Conservation (phyloP, 1,284 basidiomycete genomes). For the Trichosporon faecale region DNA sequence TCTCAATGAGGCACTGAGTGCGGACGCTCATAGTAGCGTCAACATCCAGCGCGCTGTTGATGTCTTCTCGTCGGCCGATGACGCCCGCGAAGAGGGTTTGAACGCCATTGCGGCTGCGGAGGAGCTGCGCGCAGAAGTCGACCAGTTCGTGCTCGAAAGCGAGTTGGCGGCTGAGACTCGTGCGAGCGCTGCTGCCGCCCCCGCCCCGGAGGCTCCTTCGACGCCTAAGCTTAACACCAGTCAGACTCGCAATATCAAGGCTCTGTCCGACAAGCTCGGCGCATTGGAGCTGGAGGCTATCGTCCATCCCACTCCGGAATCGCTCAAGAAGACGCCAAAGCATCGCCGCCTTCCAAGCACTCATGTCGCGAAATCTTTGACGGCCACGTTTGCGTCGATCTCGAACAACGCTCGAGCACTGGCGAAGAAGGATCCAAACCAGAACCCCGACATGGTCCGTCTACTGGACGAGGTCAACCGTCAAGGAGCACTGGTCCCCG, state of each 20-base stretch:
- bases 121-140: slow-evolving; percentile 16
- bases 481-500: slow-evolving; percentile 15
- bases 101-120: slow-evolving; percentile 10
- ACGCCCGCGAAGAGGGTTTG: slow-evolving; percentile 19
- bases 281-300: slow-evolving; percentile 27
- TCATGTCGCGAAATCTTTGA: slow-evolving; percentile 12
- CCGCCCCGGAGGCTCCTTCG: background rate
- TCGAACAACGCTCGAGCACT: slow-evolving; percentile 23
- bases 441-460: slow-evolving; percentile 8
- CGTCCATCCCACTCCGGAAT: slow-evolving; percentile 16
- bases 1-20: slow-evolving; percentile 18
- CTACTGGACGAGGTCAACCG: slow-evolving; percentile 19
- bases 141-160: slow-evolving; percentile 11
- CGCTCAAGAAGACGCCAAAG: slow-evolving; percentile 17
- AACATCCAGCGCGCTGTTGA: slow-evolving; percentile 19
- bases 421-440: background rate
- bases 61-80: slow-evolving; percentile 22
- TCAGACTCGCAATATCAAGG: background rate
- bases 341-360: slow-evolving; percentile 27
- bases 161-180: background rate
- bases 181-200: background rate
- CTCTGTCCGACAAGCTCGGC: slow-evolving; percentile 30
- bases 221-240: slow-evolving; percentile 1
- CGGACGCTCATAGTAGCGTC: background rate
- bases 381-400: slow-evolving; percentile 24